A percentile compares a stretch with the other conserved stretches of the same genome.
phyloP scores from a whole-genome alignment of 805 yeast species.

The Cyberlindnera euphorbiiphila region DNA sequence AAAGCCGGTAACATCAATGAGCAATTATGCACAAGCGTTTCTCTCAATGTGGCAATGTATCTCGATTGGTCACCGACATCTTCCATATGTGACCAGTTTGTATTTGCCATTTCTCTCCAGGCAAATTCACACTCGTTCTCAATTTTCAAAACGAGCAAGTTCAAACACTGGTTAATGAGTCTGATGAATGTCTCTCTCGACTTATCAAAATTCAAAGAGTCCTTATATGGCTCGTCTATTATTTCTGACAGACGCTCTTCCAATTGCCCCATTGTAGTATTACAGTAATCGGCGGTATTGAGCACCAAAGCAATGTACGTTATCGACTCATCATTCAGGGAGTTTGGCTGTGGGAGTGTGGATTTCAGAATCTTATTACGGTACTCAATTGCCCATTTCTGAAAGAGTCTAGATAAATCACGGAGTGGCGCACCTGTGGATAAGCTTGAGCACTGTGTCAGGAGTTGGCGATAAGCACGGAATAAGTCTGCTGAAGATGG shows the following conservation, averaged over 20 bases:
- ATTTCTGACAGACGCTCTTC: slow-evolving; percentile 52
- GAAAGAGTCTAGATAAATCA: slow-evolving; percentile 54
- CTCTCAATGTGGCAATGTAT: slow-evolving; percentile 58
- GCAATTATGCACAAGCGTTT: slow-evolving; percentile 42
- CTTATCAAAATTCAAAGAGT: slow-evolving; percentile 47
- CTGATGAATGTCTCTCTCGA: slow-evolving; percentile 55
- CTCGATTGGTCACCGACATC: slow-evolving; percentile 70
- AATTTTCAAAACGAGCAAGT: slow-evolving; percentile 52
- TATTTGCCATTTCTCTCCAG: slow-evolving; percentile 80
- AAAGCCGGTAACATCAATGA: slow-evolving; percentile 50
- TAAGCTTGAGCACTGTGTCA: slow-evolving; percentile 65
- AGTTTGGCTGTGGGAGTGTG: slow-evolving; percentile 39
- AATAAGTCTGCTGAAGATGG: slow-evolving; percentile 88
- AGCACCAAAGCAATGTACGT: slow-evolving; percentile 66
- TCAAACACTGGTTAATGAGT: slow-evolving; percentile 55
- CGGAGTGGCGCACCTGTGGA: slow-evolving; percentile 39
- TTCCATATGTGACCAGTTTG: slow-evolving; percentile 66
- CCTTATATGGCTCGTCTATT: slow-evolving; percentile 38
- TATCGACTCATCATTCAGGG: slow-evolving; percentile 53
- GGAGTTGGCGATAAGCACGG: slow-evolving; percentile 65
- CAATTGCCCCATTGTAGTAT: slow-evolving; percentile 71
- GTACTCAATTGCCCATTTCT: slow-evolving; percentile 61
- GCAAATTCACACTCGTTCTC: slow-evolving; percentile 58
- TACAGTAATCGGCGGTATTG: slow-evolving; percentile 88
- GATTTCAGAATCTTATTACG: slow-evolving; percentile 47